These are phyloP conservation scores for Striga asiatica DNA, from an alignment of 257 asterid species.

Conservation along the genomic window DNA sequence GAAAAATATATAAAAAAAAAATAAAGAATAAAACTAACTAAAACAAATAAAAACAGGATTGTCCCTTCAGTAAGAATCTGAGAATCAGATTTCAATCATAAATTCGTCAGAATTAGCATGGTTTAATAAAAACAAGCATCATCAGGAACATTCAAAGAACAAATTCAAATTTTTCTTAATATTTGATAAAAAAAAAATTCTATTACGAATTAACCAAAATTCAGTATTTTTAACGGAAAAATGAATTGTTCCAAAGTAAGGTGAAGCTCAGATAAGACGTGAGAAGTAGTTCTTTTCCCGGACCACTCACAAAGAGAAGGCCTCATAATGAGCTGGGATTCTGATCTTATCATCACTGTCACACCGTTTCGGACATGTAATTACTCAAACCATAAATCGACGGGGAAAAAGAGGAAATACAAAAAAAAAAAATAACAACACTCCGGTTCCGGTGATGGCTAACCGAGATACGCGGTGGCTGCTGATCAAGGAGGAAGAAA, in stretches of 20 bases:
- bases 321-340: constrained; percentile 18
- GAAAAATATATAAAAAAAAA: too few relatives aligned
- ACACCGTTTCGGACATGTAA: background rate
- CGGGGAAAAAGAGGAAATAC: too few relatives aligned
- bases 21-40: background rate
- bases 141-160: background rate
- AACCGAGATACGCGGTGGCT: too few relatives aligned
- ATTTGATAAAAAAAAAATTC: too few relatives aligned
- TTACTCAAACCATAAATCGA: too few relatives aligned
- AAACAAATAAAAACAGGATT: background rate
- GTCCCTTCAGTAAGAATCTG: constrained; percentile 11
- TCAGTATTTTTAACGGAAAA: background rate
- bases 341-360: constrained; percentile 7
- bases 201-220: background rate
- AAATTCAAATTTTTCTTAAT: too few relatives aligned
- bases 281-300: constrained; percentile 11
- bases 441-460: too few relatives aligned
- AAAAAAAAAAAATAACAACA: too few relatives aligned
- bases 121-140: background rate
- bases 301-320: constrained; percentile 14
- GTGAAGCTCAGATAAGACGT: constrained; percentile 1
- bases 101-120: constrained; percentile 10
- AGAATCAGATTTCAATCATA: background rate
- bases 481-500: too few relatives aligned
- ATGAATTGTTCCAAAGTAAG: background rate